Evolutionary conservation across 257 asterid genomes (phyloP), one percentile per base, ranked within the genome.

Genomic region (Solanum megistacrolobum): DNA sequence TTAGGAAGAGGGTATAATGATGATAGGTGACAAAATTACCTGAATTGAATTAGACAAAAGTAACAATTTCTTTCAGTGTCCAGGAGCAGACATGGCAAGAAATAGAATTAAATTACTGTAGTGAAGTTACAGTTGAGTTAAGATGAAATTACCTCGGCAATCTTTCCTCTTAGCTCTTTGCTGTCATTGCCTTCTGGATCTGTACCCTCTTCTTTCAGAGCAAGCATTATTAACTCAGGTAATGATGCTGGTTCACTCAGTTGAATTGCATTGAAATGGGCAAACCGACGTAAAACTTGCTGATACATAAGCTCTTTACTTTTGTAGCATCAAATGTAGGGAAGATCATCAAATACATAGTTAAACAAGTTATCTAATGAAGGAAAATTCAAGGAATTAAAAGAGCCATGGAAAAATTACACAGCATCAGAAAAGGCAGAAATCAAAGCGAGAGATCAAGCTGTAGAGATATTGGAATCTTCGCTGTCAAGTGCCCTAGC

Each of bases 271-370:
- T 93, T 94, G 92, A 97, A 97, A 94, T 96, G 98, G 12, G 98
- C 96, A 91, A 97, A 97, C 81, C 99, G 94, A 86, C 94, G 91
- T 82, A 97, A 85, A 68, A 93, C 99, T 93, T 97, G 98, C 92
- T 97, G 99, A 92, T 96, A 96, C 94, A 97, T 97, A 86, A 97
- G 98, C 93, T 97, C 99, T 93, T 97, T 97, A 94, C 99, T 97
- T 92, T 76, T 91, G 88, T 72, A 73, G 66, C 60, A 88, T 79
- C 69, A 69, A 55, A 89, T 74, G 60, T 66, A 90, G 83, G 48
- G 48, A 35, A 73, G 48, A 20, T 74, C 43, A 72, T 32, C 83
- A 74, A 34, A 74, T 35, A 36, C 9, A 74, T 74, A 35, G 29
- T 74, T 21, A 11, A 35, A 36, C 31, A 86, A 89, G 78, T 31